Evolutionary conservation across 2,329 filamentous ascomycete genomes (phyloP), one percentile per base, ranked within the genome.

Genomic region (Fusarium pininemorale): DNA sequence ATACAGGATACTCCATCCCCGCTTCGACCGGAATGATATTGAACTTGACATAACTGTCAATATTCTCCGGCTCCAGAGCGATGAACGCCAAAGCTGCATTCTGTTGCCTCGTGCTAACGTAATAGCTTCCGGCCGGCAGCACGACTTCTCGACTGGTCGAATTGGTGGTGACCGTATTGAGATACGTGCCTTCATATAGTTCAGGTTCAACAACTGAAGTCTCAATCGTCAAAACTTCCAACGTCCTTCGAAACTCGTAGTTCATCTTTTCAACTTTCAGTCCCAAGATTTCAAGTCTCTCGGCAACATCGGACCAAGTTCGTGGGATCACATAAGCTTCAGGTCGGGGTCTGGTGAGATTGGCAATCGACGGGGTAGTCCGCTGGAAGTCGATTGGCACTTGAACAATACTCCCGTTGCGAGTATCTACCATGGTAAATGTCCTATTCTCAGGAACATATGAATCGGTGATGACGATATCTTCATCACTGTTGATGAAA

Each of bases 21-120:
- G 45, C 38, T 8, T 62, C 30, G 0, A 72, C 55, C 4, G 62
- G 68, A 22, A 72, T 68, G 3, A 72, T 56, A 7, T 58, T 58
- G 20, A 72, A 72, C 20, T 38, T 54, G 20, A 72, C 68, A 24
- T 69, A 72, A 18, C 63, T 72, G 15, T 69, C 69, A 12, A 69
- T 68, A 6, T 63, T 72, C 44, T 72, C 69, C 0, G 68, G 69
- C 30, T 72, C 69, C 0, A 72, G 41, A 2, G 68, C 50, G 18
- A 69, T 63, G 1, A 72, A 69, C 0, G 63, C 69, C 14, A 72
- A 48, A 4, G 68, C 69, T 0, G 69, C 68, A 30, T 72, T 72
- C 13, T 72, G 58, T 28, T 72, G 69, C 4, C 63, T 47, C 1
- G 62, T 54, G 22, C 69, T 68, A 0, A 72, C 53, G 3, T 63